Evolutionary conservation across 257 asterid genomes (phyloP).

Genomic region (Prunella vulgaris): DNA sequence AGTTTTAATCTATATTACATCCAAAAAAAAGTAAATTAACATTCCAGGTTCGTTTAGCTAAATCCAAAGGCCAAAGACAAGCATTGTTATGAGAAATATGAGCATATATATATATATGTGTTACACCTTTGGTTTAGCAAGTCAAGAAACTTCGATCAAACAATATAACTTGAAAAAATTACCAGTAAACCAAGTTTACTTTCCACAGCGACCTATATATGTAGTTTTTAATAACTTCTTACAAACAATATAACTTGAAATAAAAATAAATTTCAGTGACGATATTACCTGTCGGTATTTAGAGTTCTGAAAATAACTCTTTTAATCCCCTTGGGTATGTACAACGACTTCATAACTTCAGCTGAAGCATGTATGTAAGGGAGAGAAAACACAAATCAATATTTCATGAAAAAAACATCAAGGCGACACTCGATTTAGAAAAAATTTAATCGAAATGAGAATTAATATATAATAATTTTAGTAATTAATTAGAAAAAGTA

Average conservation of each 20-base stretch:
- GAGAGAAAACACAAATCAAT: too few relatives aligned
- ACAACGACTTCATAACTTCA: conserved; percentile 78
- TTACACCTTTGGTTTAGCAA: background rate
- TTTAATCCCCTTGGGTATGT: conserved; percentile 83
- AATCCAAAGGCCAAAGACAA: background rate
- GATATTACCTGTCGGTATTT: conserved; percentile 82
- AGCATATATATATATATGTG: too few relatives aligned
- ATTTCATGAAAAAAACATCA: background rate
- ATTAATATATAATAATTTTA: too few relatives aligned
- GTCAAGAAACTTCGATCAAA: background rate
- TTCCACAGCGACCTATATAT: background rate
- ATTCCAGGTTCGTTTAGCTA: background rate
- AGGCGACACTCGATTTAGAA: too few relatives aligned
- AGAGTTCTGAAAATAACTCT: conserved; percentile 92
- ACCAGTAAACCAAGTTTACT: background rate
- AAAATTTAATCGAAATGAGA: too few relatives aligned
- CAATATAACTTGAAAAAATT: background rate
- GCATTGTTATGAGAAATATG: background rate
- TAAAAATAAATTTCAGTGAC: background rate
- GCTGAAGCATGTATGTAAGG: conserved; percentile 58
- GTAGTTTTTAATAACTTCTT: too few relatives aligned
- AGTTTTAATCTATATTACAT: too few relatives aligned
- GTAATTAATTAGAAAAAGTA: too few relatives aligned
- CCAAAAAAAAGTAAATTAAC: too few relatives aligned
- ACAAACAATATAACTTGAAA: background rate